A percentile compares a stretch with the other conserved stretches of the same genome.
Evolutionary conservation across 2,329 filamentous ascomycete species (phyloP).

Genomic region (Colletotrichum sp.): DNA sequence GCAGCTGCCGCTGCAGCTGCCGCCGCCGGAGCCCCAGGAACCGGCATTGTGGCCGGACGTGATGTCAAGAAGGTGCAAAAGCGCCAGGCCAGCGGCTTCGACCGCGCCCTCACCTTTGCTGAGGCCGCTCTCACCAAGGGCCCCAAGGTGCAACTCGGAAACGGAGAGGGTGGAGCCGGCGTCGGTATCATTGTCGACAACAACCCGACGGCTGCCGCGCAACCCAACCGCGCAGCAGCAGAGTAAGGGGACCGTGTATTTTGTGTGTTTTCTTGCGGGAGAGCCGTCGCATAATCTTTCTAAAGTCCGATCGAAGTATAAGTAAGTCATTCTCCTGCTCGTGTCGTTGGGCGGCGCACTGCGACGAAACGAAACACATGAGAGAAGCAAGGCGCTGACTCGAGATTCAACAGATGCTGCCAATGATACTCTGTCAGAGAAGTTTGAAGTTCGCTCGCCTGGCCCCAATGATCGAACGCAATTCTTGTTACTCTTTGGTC

Average conservation of each 20-base stretch:
- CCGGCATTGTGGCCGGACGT: background rate
- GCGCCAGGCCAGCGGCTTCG: constrained; percentile 43
- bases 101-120: constrained; percentile 43
- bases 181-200: constrained; percentile 46
- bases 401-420: background rate
- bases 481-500: background rate
- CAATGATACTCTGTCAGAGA: constrained; percentile 21
- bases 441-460: constrained; percentile 18
- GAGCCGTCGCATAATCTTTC: constrained; percentile 7
- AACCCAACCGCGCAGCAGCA: background rate
- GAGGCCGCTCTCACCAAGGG: constrained; percentile 43
- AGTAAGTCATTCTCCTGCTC: background rate
- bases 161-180: constrained; percentile 41
- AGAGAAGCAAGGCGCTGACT: background rate
- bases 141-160: constrained; percentile 44
- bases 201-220: constrained; percentile 24
- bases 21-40: background rate
- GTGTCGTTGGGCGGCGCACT: background rate
- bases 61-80: constrained; percentile 30
- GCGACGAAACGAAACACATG: background rate
- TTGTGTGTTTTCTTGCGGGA: background rate
- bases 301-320: constrained; percentile 9
- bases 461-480: constrained; percentile 18
- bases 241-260: background rate
- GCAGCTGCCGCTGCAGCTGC: constrained; percentile 7